Conservation (phyloP, 352 stramenopile species). For the Albugo laibachii region DNA sequence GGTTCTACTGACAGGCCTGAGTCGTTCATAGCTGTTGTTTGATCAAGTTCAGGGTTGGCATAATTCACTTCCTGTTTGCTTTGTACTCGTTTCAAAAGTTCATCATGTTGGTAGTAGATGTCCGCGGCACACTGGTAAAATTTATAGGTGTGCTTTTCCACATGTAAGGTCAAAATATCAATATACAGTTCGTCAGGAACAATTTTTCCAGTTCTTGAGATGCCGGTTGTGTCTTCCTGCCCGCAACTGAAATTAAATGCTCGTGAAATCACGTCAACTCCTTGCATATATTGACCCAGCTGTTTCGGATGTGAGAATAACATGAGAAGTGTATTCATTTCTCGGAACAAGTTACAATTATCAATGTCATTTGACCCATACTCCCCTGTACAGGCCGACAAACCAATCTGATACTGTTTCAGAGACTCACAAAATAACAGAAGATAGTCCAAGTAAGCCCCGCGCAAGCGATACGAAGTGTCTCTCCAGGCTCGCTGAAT, state of each 20-base stretch:
- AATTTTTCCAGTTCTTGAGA: background rate
- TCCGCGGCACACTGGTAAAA: slow-evolving; percentile 31
- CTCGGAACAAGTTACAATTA: slow-evolving; percentile 9
- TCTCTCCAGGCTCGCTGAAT: slow-evolving; percentile 36
- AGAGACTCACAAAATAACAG: slow-evolving; percentile 36
- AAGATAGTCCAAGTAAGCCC: slow-evolving; percentile 29
- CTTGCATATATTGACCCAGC: slow-evolving; percentile 10
- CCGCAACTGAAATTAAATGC: slow-evolving; percentile 2
- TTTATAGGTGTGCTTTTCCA: slow-evolving; percentile 20
- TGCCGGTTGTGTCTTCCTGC: background rate
- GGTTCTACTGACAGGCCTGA: background rate
- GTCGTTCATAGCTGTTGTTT: background rate
- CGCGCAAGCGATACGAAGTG: slow-evolving; percentile 14
- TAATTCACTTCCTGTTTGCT: background rate
- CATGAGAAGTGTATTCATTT: slow-evolving; percentile 19
- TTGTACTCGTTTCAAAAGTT: slow-evolving; percentile 6
- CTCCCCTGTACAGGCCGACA: slow-evolving; percentile 6
- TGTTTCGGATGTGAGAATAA: slow-evolving; percentile 24
- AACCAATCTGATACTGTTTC: slow-evolving; percentile 17
- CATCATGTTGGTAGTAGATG: slow-evolving; percentile 32
- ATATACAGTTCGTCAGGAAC: background rate
- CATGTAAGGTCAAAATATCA: slow-evolving; percentile 8
- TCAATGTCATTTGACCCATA: slow-evolving; percentile 4
- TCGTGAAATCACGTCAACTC: slow-evolving; percentile 9
- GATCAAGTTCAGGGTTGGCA: background rate